A percentile compares a stretch with the other conserved stretches of the same genome.
Conservation (phyloP, 345 rosid species). For the Syzygium grande region DNA sequence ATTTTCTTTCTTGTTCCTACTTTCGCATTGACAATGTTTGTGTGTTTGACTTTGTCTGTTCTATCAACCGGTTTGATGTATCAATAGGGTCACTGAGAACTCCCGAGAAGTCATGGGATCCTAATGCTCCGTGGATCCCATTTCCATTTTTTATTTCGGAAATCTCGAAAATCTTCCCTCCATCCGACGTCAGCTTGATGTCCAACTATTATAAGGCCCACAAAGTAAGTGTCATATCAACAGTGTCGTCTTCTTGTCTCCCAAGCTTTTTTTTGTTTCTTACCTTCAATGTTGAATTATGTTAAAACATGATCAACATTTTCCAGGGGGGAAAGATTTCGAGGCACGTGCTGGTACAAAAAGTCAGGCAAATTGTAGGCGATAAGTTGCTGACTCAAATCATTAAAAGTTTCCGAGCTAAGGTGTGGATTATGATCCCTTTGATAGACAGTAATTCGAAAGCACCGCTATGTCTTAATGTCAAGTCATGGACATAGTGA, state of each 20-base stretch:
- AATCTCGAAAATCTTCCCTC: conserved; percentile 47
- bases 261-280: not conserved
- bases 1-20: not conserved
- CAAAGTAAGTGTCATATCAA: conserved; percentile 16
- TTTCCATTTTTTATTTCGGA: conserved; percentile 52
- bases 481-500: not conserved
- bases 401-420: conserved; percentile 47
- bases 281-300: not conserved
- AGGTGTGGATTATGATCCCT: conserved; percentile 16
- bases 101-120: conserved; percentile 18
- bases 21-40: not conserved
- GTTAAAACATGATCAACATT: not conserved
- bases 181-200: conserved; percentile 26
- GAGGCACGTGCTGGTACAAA: conserved; percentile 44
- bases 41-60: not conserved
- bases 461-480: not conserved
- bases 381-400: conserved; percentile 58
- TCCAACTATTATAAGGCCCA: conserved; percentile 43
- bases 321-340: conserved; percentile 62
- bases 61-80: not conserved
- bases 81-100: conserved; percentile 18
- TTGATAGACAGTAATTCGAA: not conserved
- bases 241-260: not conserved
- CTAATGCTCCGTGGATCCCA: conserved; percentile 78
- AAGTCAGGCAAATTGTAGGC: conserved; percentile 57